These are phyloP conservation scores for Penicillium polonicum DNA, from an alignment of 2,329 filamentous ascomycete genomes.

Conservation along the genomic window DNA sequence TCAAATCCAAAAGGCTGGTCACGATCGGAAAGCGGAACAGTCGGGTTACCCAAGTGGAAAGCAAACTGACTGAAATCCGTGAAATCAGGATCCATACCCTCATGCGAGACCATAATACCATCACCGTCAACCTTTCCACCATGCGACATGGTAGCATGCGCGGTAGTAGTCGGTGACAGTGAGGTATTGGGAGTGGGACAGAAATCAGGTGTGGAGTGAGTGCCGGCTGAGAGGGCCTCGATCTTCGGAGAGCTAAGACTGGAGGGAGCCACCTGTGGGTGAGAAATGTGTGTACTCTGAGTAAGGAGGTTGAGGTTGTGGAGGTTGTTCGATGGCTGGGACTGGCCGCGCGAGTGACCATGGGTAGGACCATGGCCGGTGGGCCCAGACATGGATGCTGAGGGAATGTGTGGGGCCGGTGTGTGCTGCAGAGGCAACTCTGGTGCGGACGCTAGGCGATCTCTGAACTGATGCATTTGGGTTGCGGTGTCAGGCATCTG, in stretches of 20 bases:
- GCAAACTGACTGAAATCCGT: conserved; percentile 38
- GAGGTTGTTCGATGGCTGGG: conserved; percentile 22
- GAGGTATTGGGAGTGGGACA: conserved; percentile 34
- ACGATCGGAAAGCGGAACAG: conserved; percentile 20
- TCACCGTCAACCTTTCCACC: conserved; percentile 22
- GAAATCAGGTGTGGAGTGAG: conserved; percentile 35
- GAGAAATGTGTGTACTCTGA: conserved; percentile 18
- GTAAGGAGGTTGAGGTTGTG: conserved; percentile 25
- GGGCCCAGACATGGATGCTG: conserved; percentile 22
- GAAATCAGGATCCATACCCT: conserved; percentile 32
- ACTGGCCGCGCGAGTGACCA: conserved; percentile 22
- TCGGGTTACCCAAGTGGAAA: conserved; percentile 26
- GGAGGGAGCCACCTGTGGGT: conserved; percentile 1
- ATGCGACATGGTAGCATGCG: background rate
- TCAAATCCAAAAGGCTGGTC: conserved; percentile 32
- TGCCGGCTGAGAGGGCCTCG: conserved; percentile 27
- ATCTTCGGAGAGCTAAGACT: conserved; percentile 21
- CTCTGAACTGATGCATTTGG: conserved; percentile 32
- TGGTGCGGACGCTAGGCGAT: conserved; percentile 36
- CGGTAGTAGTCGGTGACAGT: conserved; percentile 26
- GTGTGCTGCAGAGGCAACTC: conserved; percentile 30
- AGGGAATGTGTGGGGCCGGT: conserved; percentile 11
- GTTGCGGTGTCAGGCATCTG: conserved; percentile 16
- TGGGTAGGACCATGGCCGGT: conserved; percentile 11
- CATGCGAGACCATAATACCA: conserved; percentile 28